Percentiles rank a stretch among this genome's conserved stretches.
Evolutionary conservation across 2,329 filamentous ascomycete species (phyloP).

Genomic region (Trichoderma harzianum): DNA sequence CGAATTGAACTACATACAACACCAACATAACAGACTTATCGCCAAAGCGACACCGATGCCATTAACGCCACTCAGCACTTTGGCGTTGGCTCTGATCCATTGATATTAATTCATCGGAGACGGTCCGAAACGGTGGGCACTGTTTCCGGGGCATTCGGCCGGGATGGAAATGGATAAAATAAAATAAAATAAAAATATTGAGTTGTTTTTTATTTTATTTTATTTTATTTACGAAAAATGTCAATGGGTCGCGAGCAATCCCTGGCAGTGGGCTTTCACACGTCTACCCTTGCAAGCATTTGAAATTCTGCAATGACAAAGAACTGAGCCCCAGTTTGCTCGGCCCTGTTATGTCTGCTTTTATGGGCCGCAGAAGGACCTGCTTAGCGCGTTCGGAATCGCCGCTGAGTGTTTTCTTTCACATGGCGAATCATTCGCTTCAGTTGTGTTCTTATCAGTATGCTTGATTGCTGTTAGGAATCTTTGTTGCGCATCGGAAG

Average conservation of each 20-base stretch:
- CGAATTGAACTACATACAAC: background rate
- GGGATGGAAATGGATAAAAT: background rate
- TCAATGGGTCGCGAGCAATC: background rate
- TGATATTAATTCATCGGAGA: background rate
- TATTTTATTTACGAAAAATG: background rate
- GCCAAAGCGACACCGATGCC: background rate
- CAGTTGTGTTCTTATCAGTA: background rate
- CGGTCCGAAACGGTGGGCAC: constrained; percentile 13
- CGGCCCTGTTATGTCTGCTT: background rate
- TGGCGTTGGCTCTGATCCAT: background rate
- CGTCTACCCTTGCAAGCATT: background rate
- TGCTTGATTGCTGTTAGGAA: background rate
- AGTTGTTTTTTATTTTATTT: background rate
- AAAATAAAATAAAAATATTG: background rate
- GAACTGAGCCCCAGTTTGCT: background rate
- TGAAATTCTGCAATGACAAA: constrained; percentile 3
- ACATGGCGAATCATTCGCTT: background rate
- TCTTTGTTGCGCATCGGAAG: background rate
- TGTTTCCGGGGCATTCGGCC: background rate
- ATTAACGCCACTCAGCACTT: background rate
- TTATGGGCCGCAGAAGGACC: background rate
- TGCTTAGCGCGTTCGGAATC: constrained; percentile 10
- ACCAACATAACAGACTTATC: background rate
- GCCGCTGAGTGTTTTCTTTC: background rate
- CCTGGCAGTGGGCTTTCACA: constrained; percentile 6